phyloP scores from a whole-genome alignment of 371 early-diverging fungal genomes.

The Rhizopus microsporus region DNA sequence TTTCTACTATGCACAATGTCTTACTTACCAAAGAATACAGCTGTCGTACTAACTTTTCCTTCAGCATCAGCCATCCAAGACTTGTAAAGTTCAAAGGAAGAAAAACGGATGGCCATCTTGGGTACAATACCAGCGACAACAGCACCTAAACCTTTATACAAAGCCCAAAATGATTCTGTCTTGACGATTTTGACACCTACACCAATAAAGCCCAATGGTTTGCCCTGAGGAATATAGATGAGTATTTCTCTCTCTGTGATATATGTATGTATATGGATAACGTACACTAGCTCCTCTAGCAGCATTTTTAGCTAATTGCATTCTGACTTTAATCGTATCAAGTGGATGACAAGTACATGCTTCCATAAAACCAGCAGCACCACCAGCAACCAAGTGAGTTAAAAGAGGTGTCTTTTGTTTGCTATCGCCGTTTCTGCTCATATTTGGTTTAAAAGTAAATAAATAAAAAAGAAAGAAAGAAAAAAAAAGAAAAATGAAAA shows the following conservation, averaged over 20 bases:
- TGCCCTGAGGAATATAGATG: constrained; percentile 30
- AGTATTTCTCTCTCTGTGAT: background rate
- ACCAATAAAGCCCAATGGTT: constrained; percentile 71
- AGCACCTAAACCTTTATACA: constrained; percentile 98
- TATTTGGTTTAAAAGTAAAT: constrained; percentile 8
- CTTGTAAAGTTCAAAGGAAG: constrained; percentile 95
- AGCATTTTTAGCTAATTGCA: constrained; percentile 75
- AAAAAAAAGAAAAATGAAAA: constrained; percentile 19
- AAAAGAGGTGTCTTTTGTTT: constrained; percentile 51
- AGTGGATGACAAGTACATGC: constrained; percentile 95
- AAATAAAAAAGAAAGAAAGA: constrained; percentile 7
- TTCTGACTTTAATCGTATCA: constrained; percentile 97
- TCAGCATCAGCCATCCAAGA: constrained; percentile 70
- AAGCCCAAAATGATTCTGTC: constrained; percentile 86
- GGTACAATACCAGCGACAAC: constrained; percentile 98
- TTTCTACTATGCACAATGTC: background rate
- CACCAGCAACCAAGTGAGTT: constrained; percentile 88
- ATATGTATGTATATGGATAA: background rate
- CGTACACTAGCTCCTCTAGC: constrained; percentile 44
- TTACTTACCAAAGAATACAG: constrained; percentile 78
- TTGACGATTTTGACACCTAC: constrained; percentile 84
- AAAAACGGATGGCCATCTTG: constrained; percentile 98
- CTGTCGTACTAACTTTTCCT: constrained; percentile 71
- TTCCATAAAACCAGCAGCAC: constrained; percentile 93
- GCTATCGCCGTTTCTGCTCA: constrained; percentile 44